Base-by-base conservation (phyloP, 1,139 yeast genomes). In the Hansenula lynferdii region DNA sequence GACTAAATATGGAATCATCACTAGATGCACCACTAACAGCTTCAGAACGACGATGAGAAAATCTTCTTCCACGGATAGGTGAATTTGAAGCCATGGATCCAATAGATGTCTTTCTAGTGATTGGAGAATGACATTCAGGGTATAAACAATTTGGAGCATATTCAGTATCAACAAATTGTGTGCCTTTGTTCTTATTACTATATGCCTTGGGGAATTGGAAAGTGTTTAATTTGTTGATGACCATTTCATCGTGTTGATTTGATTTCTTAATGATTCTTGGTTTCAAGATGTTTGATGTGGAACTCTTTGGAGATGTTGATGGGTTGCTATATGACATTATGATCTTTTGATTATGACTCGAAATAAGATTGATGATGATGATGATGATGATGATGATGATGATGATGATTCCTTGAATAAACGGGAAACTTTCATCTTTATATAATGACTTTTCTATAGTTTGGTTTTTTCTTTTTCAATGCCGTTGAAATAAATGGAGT, bases 21-120 rank as follows among this genome's bases (percentile, higher is more conserved):
- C 27, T 22, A 16, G 34, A 31, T 5, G 26, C 28, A 15, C 33
- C 33, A 31, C 28, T 23, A 6, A 31, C 27, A 14, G 34, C 34
- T 9, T 18, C 27, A 11, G 34, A 31, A 12, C 34, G 10, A 23
- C 22, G 22, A 31, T 31, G 34, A 5, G 34, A 15, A 16, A 6
- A 11, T 18, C 26, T 15, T 22, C 26, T 31, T 16, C 22, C 27
- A 22, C 23, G 15, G n/a, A 6, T 6, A 12, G 8, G 28, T n/a
- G n/a, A 17, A 22, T 11, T 4, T 22, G 15, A n/a, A 11, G 15
- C 6, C 28, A 22, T 6, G 17, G 26, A 24, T 6, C 26, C 26
- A 24, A 6, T 24, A 5, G 26, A 24, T 12, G n/a, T 10, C 8
- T 15, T 24, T 24, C 26, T 24, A 12, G n/a, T n/a, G n/a, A n/a